Evolutionary conservation across 148 eudicot genomes (phyloP), one percentile per base, ranked within the genome.

Genomic region (Amaranthus cruentus): DNA sequence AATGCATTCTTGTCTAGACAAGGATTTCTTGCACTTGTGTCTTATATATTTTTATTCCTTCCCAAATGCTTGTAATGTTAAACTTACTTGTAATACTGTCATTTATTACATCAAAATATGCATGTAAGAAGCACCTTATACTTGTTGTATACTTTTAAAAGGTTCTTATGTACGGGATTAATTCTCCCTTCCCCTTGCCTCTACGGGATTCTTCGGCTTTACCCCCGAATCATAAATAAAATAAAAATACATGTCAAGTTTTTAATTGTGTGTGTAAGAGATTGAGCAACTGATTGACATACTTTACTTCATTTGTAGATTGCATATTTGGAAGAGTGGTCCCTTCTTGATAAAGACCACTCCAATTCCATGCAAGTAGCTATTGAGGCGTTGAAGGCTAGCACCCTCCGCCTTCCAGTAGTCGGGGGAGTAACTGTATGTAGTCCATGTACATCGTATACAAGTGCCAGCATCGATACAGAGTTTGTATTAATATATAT

Each of bases 371-470:
- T 95, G 86, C 88, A 84, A 67, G 96, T 94, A 79, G 96, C 96
- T 76, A 95, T 84, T 68, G 94, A 87, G 84, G 91, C 99, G 75
- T 79, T 95, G 78, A 95, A 82, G 83, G 97, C 97, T 78, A 95
- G 97, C 88, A 95, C 97, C 73, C 94, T 95, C 66, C 96, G 99
- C 57, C 97, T 95, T 81, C 99, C 99, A 65, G 88, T 92, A 58
- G 90, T 83, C 76, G 99, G 92, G 80, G 92, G 96, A 86, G 97
- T 89, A 81, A 82, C 76, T 71, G 99, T 95, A 88, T 49, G 96
- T 75, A 53, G 64, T 56, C 46, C 55, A 28, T 47, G 47, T 56
- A 12, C 63, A 18, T 48, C 38, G 21, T 61, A 47, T 76, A 46
- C 38, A 46, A 76, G 43, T 71, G 38, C 63, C 44, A 66, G 63